Base-by-base conservation (phyloP, 192 early-diverging fungal species). In the Coemansia sp. region DNA sequence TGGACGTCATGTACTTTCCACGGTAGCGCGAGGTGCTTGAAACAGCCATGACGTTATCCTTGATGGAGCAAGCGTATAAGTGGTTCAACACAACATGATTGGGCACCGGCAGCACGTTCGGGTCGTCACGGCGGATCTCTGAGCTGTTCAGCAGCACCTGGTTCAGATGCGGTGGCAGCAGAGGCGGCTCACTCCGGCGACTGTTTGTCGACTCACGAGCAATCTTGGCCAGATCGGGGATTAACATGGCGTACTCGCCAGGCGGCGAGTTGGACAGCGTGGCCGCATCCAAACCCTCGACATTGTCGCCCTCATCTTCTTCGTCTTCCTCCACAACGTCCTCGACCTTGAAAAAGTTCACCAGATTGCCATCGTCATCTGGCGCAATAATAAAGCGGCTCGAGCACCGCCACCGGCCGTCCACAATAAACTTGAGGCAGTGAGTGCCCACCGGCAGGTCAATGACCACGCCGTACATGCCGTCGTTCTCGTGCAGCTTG, bases 401-500 rank as follows among this genome's bases (percentile, higher is more conserved):
- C 1, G 91, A 93, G 60, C 95, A 97, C 59, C 93, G 93, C 97
- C 97, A 98, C 64, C 97, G 94, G 65, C 95, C 94, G 71, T 98
- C 95, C 6, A 98, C 95, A 73, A 98, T 97, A 65, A 94, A 98
- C 80, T 98, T 98, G 57, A 97, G 87, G 67, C 90, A 90, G 76
- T 98, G 95, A 4, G 92, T 96, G 45, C 95, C 95, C 19, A 90
- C 88, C n/a, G 92, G 91, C 61, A 98, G 80, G 67, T 96, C 90
- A 22, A 98, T 77, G 10, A 78, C 69, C 4, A 75, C 75, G 14
- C 69, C 69, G 57, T 69, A 73, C 66, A 74, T 69, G 37, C 72
- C 73, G 29, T 71, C 65, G 62, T 68, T 64, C 50, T 76, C 71
- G 45, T 71, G 71, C 63, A 98, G 67, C 65, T 87, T 84, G 31